Evolutionary conservation across 495 filamentous ascomycete genomes (phyloP), one percentile per base, ranked within the genome.

Genomic region (Lepraria neglecta): DNA sequence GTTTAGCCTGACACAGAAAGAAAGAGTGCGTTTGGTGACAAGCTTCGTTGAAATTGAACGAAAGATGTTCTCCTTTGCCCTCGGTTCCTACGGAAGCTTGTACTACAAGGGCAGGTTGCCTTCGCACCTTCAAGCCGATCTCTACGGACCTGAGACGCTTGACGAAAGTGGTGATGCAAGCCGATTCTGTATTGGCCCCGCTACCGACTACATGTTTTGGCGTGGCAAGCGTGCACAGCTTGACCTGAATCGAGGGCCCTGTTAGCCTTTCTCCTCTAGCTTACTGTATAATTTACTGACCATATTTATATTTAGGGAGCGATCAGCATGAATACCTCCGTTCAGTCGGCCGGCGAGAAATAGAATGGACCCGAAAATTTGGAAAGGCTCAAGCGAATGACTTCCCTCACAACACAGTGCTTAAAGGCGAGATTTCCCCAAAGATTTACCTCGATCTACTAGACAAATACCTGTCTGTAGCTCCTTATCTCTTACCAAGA

Each of bases 221-320:
- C 68, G 74, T 73, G 68, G 65, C 31, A 68, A 74, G 47, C 45
- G 66, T 58, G 21, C 19, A 11, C 21, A 60, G 14, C 27, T 68
- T n/a, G 59, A 71, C 43, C 61, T 74, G 53, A 63, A 74, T 63
- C 73, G 71, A 67, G 74, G 76, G 11, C 75, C 76, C 27, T 76
- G 71, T 76, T 55, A 27, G 66, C 64, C 17, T 48, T 50, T 47
- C 28, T 38, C 27, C 9, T 14, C 57, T 24, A 10, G 11, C 15
- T 21, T 47, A 1, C 24, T 11, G 1, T 47, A 6, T 12, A 6
- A 17, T 24, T 56, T 6, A 56, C 30, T 55, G 14, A 28, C 28
- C 4, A 27, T 31, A 45, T 44, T 17, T 10, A 21, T 28, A 14
- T 14, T 14, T 19, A 55, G 59, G 40, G 50, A 44, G 10, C 2